Base-by-base conservation (phyloP, 2,329 filamentous ascomycete genomes). In the Tolypocladium tropicale region DNA sequence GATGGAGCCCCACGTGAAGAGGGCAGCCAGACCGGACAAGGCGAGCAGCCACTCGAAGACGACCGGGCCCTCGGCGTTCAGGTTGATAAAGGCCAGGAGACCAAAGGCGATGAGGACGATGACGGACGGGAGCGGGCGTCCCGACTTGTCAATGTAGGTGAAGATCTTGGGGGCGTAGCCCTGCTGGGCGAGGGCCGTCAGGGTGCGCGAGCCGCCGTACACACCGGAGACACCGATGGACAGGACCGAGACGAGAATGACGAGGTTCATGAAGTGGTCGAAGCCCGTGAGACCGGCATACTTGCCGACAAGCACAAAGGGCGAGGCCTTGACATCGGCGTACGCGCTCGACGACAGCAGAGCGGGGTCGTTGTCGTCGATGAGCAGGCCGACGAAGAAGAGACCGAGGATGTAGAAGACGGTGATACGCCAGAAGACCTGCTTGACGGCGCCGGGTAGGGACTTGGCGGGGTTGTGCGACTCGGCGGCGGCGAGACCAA, bases 221-320 rank as follows among this genome's bases (percentile, higher is more conserved):
- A 83, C 73, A 66, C 79, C 82, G 1, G 79, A 78, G 61, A 81
- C 82, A 3, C 79, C 81, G 0, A 81, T 78, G 1, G 80, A 83
- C 67, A 81, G 79, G 16, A 81, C 81, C 0, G 79, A 82, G 1
- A 78, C 80, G 4, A 84, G 69, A n/a, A 83, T 75, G 11, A 81
- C 74, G 6, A 76, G 80, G 64, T 84, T 84, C 68, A 84, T 75
- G 59, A 84, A 78, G 54, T 68, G 67, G 25, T 73, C 70, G 6
- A 81, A 69, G 0, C 70, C 70, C 18, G 69, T 66, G 55, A 80
- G 80, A 3, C 76, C 76, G 1, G 77, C 77, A 52, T 64, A 65
- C 49, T 62, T 57, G 34, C 83, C 81, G 34, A 79, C 80, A 61
- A 84, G 81, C 52, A 83, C 80, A 63, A 81, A 37, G 6, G 80